Evolutionary conservation across 805 yeast genomes (phyloP).

Genomic region (Hanseniaspora guilliermondii): DNA sequence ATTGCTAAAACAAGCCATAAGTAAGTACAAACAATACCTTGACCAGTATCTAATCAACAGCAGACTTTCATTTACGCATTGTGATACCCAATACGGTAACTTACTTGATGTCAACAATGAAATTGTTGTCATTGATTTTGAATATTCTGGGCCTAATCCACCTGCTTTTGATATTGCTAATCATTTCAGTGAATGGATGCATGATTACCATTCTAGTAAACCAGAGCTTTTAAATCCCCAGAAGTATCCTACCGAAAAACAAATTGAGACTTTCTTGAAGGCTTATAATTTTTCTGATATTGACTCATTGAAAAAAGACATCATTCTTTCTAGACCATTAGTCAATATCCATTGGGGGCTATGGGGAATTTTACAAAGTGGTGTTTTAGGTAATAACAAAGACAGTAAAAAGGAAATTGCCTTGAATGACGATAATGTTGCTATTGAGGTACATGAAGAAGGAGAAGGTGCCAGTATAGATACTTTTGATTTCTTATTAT

Average conservation of each 20-base stretch:
- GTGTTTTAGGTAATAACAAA: constrained; percentile 22
- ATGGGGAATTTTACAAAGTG: constrained; percentile 86
- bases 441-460: constrained; percentile 18
- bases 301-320: constrained; percentile 20
- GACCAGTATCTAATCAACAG: constrained; percentile 31
- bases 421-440: constrained; percentile 16
- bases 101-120: constrained; percentile 61
- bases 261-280: constrained; percentile 57
- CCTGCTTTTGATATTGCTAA: constrained; percentile 86
- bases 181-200: constrained; percentile 96
- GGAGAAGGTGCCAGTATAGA: constrained; percentile 36
- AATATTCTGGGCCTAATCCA: constrained; percentile 81
- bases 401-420: constrained; percentile 36
- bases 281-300: constrained; percentile 58
- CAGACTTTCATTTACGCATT: constrained; percentile 74
- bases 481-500: constrained; percentile 65
- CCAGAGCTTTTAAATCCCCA: constrained; percentile 36
- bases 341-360: constrained; percentile 72
- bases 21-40: constrained; percentile 52
- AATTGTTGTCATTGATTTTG: constrained; percentile 90
- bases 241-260: constrained; percentile 54
- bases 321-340: constrained; percentile 66
- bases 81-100: constrained; percentile 95
- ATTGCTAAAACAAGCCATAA: constrained; percentile 38
- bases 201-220: constrained; percentile 56